Evolutionary conservation across 2,329 filamentous ascomycete genomes (phyloP), one percentile per base, ranked within the genome.

Genomic region (Dendrostoma leiphaemia): DNA sequence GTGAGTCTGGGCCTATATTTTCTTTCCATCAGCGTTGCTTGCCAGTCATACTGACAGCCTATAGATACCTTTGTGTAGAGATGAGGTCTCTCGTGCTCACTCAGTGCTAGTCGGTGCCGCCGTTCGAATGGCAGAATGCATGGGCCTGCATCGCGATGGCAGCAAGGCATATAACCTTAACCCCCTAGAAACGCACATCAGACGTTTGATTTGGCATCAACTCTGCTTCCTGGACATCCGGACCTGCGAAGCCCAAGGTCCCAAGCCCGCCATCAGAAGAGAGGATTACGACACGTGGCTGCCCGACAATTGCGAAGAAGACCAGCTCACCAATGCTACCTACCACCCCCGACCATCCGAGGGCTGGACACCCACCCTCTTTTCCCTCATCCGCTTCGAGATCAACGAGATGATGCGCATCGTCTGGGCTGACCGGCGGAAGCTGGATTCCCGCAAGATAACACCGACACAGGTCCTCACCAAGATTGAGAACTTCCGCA

Each of bases 221-320:
- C 76, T 92, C 19, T 90, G 86, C 67, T 89, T 89, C 65, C 75
- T 92, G 8, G 89, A 91, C 65, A 80, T 90, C 53, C 78, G 87
- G 35, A 90, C 88, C 1, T 89, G 84, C 63, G 88, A 91, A 68
- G 82, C 85, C 1, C 88, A 89, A 58, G 89, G 88, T 0, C 88
- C 88, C 8, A 78, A 84, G 23, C 86, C 86, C 1, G 80, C 83
- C 49, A 90, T 91, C 51, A 80, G 86, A n/a, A 76, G 80, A 35
- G 87, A 89, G 21, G 88, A 91, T 62, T 91, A 86, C 66, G 87
- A 90, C 61, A 90, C 88, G 0, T 83, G 81, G 57, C 77, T 90
- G 24, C 89, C 89, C 1, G 71, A 88, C 10, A 90, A 91, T 64
- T 80, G 87, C 56, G 78, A 90, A 57, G 88, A 91, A 59, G 71